Conservation (phyloP, 1,139 yeast genomes). For the Pichia cactophila region DNA sequence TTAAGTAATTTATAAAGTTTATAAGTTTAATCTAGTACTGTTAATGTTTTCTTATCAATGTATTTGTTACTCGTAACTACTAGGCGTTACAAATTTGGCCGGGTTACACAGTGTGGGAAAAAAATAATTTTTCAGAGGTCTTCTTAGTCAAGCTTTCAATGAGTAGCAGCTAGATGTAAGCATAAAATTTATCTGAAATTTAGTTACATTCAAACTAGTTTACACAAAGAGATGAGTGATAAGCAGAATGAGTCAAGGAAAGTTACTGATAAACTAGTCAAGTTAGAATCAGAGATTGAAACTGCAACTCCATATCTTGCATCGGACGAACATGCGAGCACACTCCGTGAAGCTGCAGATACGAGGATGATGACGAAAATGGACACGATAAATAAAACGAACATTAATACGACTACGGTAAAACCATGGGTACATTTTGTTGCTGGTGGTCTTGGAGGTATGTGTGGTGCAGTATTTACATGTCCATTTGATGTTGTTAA, state of each 20-base stretch:
- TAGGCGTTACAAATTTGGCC: neutral
- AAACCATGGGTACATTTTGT: slow-evolving; percentile 94
- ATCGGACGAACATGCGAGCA: slow-evolving; percentile 60
- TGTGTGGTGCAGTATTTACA: slow-evolving; percentile 92
- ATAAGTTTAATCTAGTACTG: neutral
- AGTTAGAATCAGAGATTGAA: slow-evolving; percentile 42
- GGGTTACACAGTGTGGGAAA: neutral
- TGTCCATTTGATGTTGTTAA: slow-evolving; percentile 96
- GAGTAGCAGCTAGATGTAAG: neutral
- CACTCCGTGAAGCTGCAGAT: slow-evolving; percentile 27
- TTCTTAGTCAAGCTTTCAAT: neutral
- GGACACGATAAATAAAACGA: no score
- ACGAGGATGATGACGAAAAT: neutral
- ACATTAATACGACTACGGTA: slow-evolving; percentile 24
- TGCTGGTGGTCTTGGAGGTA: slow-evolving; percentile 99
- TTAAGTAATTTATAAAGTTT: slow-evolving; percentile 37
- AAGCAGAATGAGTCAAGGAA: neutral
- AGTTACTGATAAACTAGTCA: slow-evolving; percentile 29
- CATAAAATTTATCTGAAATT: neutral
- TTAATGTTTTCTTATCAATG: no score
- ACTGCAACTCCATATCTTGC: slow-evolving; percentile 53
- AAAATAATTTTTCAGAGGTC: neutral
- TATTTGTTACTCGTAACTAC: no score
- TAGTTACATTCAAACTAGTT: no score
- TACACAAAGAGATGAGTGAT: neutral